Base-by-base conservation (phyloP, 129 eudicot genomes). In the Gnaphalium uliginosum region DNA sequence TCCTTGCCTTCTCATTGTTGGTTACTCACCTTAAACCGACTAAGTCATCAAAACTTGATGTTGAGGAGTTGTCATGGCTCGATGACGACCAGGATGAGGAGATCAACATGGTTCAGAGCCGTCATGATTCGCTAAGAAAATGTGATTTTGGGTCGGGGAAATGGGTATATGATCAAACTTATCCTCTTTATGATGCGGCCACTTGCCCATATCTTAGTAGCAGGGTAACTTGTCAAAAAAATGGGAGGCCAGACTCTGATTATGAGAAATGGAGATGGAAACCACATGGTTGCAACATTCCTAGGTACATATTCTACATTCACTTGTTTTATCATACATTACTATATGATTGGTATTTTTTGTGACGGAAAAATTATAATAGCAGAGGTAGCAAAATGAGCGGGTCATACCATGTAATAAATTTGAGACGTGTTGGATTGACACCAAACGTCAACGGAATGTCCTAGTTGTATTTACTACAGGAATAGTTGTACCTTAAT, bases 201-300 rank as follows among this genome's bases (percentile, higher is more conserved):
- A 87, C 83, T 26, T 92, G 98, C 78, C 92, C 96, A 14, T 92
- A 92, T 82, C 87, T 89, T 53, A 89, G 86, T 37, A 73, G 83
- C 33, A 84, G 85, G n/a, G 94, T 89, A 4, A 79, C 89, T 30
- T 89, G 98, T 59, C 78, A 29, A 35, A 84, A 86, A 72, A 92
- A 92, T 60, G 98, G 98, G 17, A 83, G 96, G 60, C 94, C 94
- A 0, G 98, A 92, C 81, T 87, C 92, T 23, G 92, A 86, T 78
- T 89, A 89, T 72, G 89, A 92, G 76, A 87, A 89, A 77, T 87
- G 91, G 96, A 87, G 83, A 79, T 92, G 98, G 98, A 80, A 86
- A 71, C 94, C 98, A 8, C 81, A 76, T 56, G 83, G 84, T 51
- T 92, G 96, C 72, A 79, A 81, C 19, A 82, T 89, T 68, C 98